Evolutionary conservation across 2,329 filamentous ascomycete genomes (phyloP).

Genomic region (Cladosporium sp.): DNA sequence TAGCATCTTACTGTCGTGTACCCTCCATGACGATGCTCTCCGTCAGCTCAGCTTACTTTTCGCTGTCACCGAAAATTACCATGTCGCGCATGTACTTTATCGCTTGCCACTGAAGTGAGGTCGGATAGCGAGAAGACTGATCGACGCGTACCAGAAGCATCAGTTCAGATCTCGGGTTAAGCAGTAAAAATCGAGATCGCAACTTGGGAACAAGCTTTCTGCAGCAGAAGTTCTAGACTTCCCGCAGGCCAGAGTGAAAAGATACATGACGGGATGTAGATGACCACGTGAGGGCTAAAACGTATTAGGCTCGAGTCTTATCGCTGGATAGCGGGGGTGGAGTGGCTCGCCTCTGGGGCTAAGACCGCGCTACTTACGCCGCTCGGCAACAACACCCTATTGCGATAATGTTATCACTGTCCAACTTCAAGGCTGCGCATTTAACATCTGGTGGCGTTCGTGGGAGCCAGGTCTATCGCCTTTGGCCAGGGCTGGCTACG

Average conservation of each 20-base stretch:
- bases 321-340: neutral
- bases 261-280: neutral
- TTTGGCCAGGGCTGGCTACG: slow-evolving; percentile 2
- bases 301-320: neutral
- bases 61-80: too few relatives aligned
- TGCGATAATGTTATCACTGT: neutral
- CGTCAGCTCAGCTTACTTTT: too few relatives aligned
- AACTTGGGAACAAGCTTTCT: neutral
- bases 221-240: slow-evolving; percentile 1
- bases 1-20: too few relatives aligned
- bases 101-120: too few relatives aligned
- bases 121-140: too few relatives aligned
- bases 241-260: neutral
- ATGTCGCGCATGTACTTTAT: too few relatives aligned
- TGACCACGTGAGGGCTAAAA: neutral
- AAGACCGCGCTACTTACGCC: slow-evolving; percentile 3
- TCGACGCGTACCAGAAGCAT: neutral
- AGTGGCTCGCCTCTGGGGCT: neutral
- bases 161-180: neutral
- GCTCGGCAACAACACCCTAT: neutral
- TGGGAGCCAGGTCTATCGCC: neutral
- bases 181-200: neutral
- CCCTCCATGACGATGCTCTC: too few relatives aligned
- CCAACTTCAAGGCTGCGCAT: neutral
- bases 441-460: neutral